Evolutionary conservation across 768 basidiomycete species (phyloP).

Genomic region (Suillus americanus): DNA sequence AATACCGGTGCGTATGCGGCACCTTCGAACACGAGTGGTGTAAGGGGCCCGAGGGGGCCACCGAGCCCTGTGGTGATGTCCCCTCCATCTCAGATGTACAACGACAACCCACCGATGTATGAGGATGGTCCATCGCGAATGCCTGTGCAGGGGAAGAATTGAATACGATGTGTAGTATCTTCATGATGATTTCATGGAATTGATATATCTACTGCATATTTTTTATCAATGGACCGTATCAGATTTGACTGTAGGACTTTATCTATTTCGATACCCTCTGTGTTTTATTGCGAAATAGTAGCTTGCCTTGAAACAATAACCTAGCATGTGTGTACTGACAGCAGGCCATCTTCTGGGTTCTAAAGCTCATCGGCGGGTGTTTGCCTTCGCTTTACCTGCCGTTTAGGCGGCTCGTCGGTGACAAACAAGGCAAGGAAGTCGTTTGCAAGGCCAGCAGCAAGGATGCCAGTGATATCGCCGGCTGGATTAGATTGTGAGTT

Average conservation of each 20-base stretch:
- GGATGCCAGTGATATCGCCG: conserved; percentile 61
- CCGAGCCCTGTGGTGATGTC: conserved; percentile 25
- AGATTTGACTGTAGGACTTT: conserved; percentile 14
- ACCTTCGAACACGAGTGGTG: conserved; percentile 35
- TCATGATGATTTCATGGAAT: background rate
- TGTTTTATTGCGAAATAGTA: conserved; percentile 13
- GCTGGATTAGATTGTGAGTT: conserved; percentile 35
- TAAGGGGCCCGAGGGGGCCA: conserved; percentile 42
- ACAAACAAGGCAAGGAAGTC: conserved; percentile 67
- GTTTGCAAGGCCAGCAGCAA: conserved; percentile 67
- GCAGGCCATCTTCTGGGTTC: background rate
- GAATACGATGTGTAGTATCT: conserved; percentile 3
- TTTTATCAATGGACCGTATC: conserved; percentile 19
- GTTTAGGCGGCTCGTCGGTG: conserved; percentile 38
- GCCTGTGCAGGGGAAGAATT: conserved; percentile 50
- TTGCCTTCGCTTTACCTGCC: conserved; percentile 18
- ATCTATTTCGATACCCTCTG: conserved; percentile 23
- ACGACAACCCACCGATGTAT: conserved; percentile 68
- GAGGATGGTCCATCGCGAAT: conserved; percentile 51
- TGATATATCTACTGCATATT: background rate
- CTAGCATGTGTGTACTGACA: background rate
- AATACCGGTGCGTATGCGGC: conserved; percentile 34
- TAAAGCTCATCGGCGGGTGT: conserved; percentile 30
- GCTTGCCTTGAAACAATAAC: background rate
- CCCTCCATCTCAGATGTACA: conserved; percentile 27